Evolutionary conservation across 2,329 filamentous ascomycete genomes (phyloP), one percentile per base, ranked within the genome.

Genomic region (Gyromitra esculenta): DNA sequence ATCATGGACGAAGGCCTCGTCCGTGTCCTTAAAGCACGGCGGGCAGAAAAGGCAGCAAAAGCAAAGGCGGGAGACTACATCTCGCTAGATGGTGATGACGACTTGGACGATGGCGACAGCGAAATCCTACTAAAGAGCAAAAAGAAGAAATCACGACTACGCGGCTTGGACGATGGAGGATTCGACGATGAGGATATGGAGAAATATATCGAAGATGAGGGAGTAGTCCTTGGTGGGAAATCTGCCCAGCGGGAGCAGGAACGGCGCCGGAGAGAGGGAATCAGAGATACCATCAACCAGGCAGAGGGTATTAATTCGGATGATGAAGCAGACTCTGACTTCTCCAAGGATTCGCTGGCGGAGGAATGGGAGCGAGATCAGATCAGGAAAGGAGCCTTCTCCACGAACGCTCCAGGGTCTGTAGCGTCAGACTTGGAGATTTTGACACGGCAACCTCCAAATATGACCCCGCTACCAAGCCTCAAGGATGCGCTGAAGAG

Each of bases 1-100:
- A 94, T 97, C 78, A 90, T 95, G 1, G 94, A 91, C 1, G 91
- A 94, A 77, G 89, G 91, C 1, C 92, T 97, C 82, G 97, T 98
- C 65, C 88, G 88, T 37, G 94, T 97, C 84, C 96, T 94, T 85
- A 98, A 97, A 83, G 92, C 93, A 76, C 89, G 96, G 1, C 89
- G 95, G 15, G 91, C 91, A n/a, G 90, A 95, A 0, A 83, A 96
- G 9, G 94, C 94, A 0, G 72, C 87, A 89, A 68, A 90, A 94
- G 81, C 84, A 85, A 88, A 79, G 76, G 79, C 60, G 5, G 77
- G 68, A 8, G 89, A 91, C 70, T 92, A 89, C 81, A 88, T 93
- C 57, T 89, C 90, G 0, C 85, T 93, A 0, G 86, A 89, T 71
- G 88, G 87, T 43, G 86, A 86, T 31, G 66, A 69, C 13, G 69